Percentiles rank a stretch among this genome's conserved stretches.
Conservation (phyloP, 345 rosid species). For the Gossypium anomalum region DNA sequence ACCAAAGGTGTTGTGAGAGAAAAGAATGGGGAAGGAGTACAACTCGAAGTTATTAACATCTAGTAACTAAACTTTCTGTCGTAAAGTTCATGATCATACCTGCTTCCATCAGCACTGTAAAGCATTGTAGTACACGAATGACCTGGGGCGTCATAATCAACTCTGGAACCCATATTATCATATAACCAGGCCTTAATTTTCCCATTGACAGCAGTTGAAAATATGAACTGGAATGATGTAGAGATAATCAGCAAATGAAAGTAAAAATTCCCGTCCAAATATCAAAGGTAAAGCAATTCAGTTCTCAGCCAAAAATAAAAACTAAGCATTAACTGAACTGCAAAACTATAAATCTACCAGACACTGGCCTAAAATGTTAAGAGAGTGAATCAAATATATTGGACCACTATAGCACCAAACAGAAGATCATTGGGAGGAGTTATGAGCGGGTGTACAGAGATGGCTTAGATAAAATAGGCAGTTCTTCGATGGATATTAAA, state of each 20-base stretch:
- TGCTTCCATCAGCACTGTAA: slow-evolving; percentile 79
- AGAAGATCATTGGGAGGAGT: background rate
- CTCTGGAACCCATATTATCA: slow-evolving; percentile 75
- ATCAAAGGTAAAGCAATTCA: background rate
- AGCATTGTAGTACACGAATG: slow-evolving; percentile 78
- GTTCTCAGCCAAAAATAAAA: background rate
- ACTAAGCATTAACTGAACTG: background rate
- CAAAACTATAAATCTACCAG: background rate
- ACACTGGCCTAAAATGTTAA: background rate
- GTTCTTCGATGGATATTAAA: background rate
- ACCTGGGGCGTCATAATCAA: slow-evolving; percentile 81
- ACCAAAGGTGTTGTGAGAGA: background rate
- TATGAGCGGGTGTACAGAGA: background rate
- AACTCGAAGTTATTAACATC: background rate
- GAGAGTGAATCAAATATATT: background rate
- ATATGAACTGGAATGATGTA: slow-evolving; percentile 54
- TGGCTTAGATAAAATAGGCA: background rate
- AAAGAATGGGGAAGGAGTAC: background rate
- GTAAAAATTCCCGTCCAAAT: background rate
- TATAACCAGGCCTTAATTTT: slow-evolving; percentile 89
- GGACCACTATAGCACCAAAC: background rate
- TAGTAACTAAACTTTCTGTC: background rate
- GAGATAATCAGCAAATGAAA: slow-evolving; percentile 2
- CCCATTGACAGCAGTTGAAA: slow-evolving; percentile 77
- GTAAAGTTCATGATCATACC: slow-evolving; percentile 35